Conservation (phyloP, 1,139 yeast genomes). For the Kodamaea arcana region DNA sequence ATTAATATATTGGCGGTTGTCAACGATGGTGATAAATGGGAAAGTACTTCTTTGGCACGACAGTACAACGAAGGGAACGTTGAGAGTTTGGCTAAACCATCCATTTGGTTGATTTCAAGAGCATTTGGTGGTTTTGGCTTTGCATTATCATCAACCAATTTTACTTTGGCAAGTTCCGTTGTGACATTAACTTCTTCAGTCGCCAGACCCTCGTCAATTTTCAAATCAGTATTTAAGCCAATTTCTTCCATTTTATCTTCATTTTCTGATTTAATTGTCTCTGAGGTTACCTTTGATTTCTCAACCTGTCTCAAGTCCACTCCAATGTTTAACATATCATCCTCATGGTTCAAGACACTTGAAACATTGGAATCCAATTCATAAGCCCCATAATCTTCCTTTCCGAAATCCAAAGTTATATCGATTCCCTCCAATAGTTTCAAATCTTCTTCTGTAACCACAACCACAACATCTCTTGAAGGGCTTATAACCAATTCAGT, state of each 20-base stretch:
- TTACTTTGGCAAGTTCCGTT: neutral
- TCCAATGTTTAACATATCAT: constrained; percentile 2
- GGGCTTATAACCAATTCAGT: constrained; percentile 35
- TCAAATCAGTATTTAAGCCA: neutral
- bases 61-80: constrained; percentile 36
- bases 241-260: neutral
- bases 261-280: neutral
- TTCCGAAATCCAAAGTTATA: constrained; percentile 7
- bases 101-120: constrained; percentile 1
- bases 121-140: constrained; percentile 8
- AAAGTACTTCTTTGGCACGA: constrained; percentile 37
- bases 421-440: constrained; percentile 16
- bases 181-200: neutral
- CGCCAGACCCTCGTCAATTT: neutral
- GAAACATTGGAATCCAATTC: constrained; percentile 4
- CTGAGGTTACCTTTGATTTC: constrained; percentile 1
- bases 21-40: constrained; percentile 18
- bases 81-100: constrained; percentile 29
- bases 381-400: constrained; percentile 1
- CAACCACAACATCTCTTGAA: constrained; percentile 27
- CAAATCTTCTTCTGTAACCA: constrained; percentile 24
- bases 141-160: neutral
- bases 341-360: constrained; percentile 2
- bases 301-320: neutral
- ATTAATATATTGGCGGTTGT: constrained; percentile 29